phyloP scores from a whole-genome alignment of 2,329 filamentous ascomycete genomes.

The Alternaria arbusti region DNA sequence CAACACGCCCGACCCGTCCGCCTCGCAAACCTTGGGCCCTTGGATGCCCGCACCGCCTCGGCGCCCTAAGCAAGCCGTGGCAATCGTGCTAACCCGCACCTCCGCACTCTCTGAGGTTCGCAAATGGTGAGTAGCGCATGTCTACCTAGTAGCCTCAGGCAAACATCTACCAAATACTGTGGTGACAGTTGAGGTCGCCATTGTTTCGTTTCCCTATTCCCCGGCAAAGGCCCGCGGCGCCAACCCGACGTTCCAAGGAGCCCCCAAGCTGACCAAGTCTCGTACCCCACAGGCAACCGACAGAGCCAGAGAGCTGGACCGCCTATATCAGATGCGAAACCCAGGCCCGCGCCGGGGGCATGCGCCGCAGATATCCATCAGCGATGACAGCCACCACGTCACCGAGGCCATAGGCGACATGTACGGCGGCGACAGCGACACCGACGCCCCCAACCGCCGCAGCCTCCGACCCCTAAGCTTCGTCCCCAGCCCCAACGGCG shows the following conservation, averaged over 20 bases:
- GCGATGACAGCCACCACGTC: constrained; percentile 90
- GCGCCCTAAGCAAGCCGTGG: constrained; percentile 25
- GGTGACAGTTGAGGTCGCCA: neutral
- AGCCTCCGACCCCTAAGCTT: constrained; percentile 77
- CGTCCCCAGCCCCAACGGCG: constrained; percentile 64
- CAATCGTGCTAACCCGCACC: constrained; percentile 16
- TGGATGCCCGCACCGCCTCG: constrained; percentile 16
- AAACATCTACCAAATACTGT: neutral
- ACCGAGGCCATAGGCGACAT: constrained; percentile 92
- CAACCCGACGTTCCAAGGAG: constrained; percentile 1
- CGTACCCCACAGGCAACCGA: constrained; percentile 44
- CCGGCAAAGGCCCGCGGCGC: constrained; percentile 13
- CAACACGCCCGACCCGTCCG: constrained; percentile 1
- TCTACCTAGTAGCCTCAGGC: neutral
- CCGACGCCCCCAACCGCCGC: constrained; percentile 52
- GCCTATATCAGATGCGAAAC: constrained; percentile 59
- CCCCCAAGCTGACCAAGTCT: constrained; percentile 35
- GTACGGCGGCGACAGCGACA: constrained; percentile 81
- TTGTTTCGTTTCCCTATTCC: neutral
- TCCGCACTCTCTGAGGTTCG: constrained; percentile 23
- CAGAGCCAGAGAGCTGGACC: constrained; percentile 55
- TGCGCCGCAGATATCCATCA: constrained; percentile 71
- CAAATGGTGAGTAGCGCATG: constrained; percentile 30
- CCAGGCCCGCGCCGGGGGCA: constrained; percentile 61
- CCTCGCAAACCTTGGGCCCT: constrained; percentile 8